Evolutionary conservation across 768 basidiomycete species (phyloP), one percentile per base, ranked within the genome.

Genomic region (Tricholoma sp.): DNA sequence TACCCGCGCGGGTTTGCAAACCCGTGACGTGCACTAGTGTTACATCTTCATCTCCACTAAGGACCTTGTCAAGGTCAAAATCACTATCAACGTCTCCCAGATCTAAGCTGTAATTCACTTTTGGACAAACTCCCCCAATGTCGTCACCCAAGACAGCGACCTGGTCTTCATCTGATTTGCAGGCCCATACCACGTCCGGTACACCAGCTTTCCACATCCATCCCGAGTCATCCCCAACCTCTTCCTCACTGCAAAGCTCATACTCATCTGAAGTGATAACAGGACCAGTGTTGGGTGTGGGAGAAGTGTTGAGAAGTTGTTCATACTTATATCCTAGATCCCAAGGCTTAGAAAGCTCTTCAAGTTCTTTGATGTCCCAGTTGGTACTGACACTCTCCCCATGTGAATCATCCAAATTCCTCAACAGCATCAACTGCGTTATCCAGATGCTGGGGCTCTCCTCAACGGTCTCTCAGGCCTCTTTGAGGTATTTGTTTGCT

Each of bases 401-500:
- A 8, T 43, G 19, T 9, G 19, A 43, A 43, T 43, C 41, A 8
- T 18, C 19, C 3, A 43, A 21, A 5, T 21, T 43, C 18, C 41
- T 43, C 18, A 19, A 43, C 7, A 18, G 1, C 31, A 34, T 51
- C 31, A 35, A 16, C 4, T 65, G 61, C 9, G 73, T 72, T 8
- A 71, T 67, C 73, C 74, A 73, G 16, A 67, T 62, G 1, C 69
- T 68, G 1, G 66, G 64, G 8, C 37, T 49, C 53, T 71, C 71
- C 53, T 67, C 55, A 0, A 67, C 61, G 0, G 73, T 76, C 41
- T 67, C 63, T 73, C 73, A 74, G 11, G 41, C 54, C 18, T 58
- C 55, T 12, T 41, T 52, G 27, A 18, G 27, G 3, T 21, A 31
- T 5, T 34, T 5, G 29, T 35, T 19, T 7, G 18, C 7, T 14